Base-by-base conservation (phyloP, 148 eudicot genomes). In the Camellia lanceoleosa region DNA sequence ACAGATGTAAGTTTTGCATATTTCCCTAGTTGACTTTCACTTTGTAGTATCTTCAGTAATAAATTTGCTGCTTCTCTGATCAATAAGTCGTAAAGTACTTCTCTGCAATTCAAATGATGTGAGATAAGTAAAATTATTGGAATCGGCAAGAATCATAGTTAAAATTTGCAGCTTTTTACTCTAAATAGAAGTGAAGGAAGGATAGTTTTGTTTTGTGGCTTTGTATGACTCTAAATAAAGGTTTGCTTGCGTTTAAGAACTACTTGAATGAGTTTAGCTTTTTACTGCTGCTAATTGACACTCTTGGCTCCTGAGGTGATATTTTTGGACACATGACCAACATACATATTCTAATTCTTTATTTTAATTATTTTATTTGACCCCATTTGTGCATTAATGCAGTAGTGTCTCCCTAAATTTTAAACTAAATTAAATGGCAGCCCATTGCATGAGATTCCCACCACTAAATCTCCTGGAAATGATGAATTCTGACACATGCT, bases 1-100 rank as follows among this genome's bases (percentile, higher is more conserved):
- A 89, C 97, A 97, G 81, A 85, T 90, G 98, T 97, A 86, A 86
- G 97, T 78, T 80, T 80, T 76, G 20, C 46, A 19, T 76, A n/a
- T 71, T 68, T 74, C n/a, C 58, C 63, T 42, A 12, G 2, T 41
- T 68, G 43, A 54, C 41, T 65, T 76, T 16, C 71, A 14, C 7
- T 74, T 43, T 44, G 46, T 23, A 72, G 52, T 56, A 23, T 8
- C 64, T 38, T 42, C 68, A 41, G 46, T 10, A 62, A 61, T 38
- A 20, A 49, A 76, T 13, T 20, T 6, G 47, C 52, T 56, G 52
- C 5, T 49, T 70, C 14, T 59, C 46, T 46, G 1, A n/a, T 77
- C 56, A 46, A 10, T 65, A 44, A 42, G 1, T 41, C 44, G 13
- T 11, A 41, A 41, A 20, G 3, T 65, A 20, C 13, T 41, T 66